Base-by-base conservation (phyloP, 73 alveolate species). In the Urostyla sp. region DNA sequence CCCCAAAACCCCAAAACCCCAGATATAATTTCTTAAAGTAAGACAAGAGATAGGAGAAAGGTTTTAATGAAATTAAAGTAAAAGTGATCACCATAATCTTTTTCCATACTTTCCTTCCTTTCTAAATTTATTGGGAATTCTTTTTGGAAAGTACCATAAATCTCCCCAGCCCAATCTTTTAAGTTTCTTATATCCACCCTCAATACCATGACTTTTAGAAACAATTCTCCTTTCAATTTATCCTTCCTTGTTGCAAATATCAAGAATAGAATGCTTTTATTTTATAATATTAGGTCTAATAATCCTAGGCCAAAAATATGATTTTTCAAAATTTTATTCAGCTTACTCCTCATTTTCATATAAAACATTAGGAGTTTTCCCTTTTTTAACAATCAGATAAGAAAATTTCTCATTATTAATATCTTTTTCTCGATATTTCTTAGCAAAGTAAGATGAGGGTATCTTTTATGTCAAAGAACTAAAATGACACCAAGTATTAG, bases 401-500 rank as follows among this genome's bases (percentile, higher is more conserved):
- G 92, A 75, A 60, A 69, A 92, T 73, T 92, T 92, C 80, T 92
- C 98, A 61, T 85, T 89, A 13, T 54, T 60, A 56, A 73, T 57
- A 51, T 58, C 34, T 34, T 34, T 57, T 49, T 90, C 93, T 46
- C 36, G 32, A 8, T 87, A 87, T 15, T 24, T 37, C 59, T 85
- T 90, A 7, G 94, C 89, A 52, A 90, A 84, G 11, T 61, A 81
- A 8, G 75, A 72, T n/a, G 88, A 63, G 13, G 92, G 94, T 49
- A 72, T 75, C 23, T 75, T 26, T 34, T 76, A 57, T 32, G 61
- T 66, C 59, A 74, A 53, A 37, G 77, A 72, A 45, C 92, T 82
- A 72, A 89, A 89, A 73, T 92, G 95, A 34, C 98, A 92, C 98
- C 98, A 92, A 34, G 77, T 20, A 10, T 84, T 85, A 1, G 93